Evolutionary conservation across 345 rosid genomes (phyloP), one percentile per base, ranked within the genome.

Genomic region (Moricandia moricandioides): DNA sequence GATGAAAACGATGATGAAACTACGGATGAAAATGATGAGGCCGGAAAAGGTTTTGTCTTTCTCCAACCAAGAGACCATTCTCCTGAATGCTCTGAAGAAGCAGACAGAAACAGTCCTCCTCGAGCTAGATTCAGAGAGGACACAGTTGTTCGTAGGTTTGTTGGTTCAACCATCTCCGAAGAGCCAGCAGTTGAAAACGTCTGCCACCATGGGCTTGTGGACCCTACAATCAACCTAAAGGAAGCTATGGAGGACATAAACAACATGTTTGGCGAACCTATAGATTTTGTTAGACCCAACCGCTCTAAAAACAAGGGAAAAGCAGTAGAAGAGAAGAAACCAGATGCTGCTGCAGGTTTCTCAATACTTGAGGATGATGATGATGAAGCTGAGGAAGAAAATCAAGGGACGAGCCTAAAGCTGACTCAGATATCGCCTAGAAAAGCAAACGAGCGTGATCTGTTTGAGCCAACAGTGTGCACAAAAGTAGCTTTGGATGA

Each of bases 131-230:
- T 82, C 67, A 82, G 96, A 81, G 98, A 91, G 81, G 99, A 91
- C 72, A 90, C 99, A 55, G 93, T 90, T 67, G 89, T 95, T 33
- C 82, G 61, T 31, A 84, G 90, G 81, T 95, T 95, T 83, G 97
- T 91, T 52, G 97, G 97, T 26, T 83, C 93, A 8, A 84, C 97
- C 45, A 89, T 87, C 67, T 79, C 73, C 14, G 91, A 90, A 65
- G 93, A 87, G 68, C 96, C 96, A 13, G 87, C 75, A 37, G 96
- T 87, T 30, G 99, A 95, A 86, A 90, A 95, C 60, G 93, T 76
- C 52, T 95, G 97, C 80, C 99, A 95, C 89, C 99, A 92, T 79
- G 99, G 99, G 65, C 84, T 94, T 72, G 97, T 91, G 49, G 99
- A 94, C 35, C 97, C 97, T n/a, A 94, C 99, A 12, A 75, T 94